Evolutionary conservation across 768 basidiomycete species (phyloP).

Genomic region (Floccularia luteovirens): DNA sequence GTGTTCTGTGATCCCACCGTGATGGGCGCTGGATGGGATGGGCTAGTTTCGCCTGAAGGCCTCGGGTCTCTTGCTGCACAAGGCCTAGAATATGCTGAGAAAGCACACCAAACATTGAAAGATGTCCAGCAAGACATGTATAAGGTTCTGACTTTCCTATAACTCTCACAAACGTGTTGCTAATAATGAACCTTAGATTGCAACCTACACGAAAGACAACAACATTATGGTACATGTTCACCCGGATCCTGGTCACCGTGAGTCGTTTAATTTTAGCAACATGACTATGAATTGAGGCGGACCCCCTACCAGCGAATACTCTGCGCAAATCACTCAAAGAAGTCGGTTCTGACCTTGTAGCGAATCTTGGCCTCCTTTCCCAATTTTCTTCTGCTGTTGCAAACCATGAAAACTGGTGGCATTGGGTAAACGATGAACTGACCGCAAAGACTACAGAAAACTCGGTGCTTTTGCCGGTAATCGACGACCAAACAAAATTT

Average conservation of each 20-base stretch:
- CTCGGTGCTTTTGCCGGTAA: slow-evolving; percentile 3
- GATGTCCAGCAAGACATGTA: slow-evolving; percentile 28
- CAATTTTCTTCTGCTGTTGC: slow-evolving; percentile 20
- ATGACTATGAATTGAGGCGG: not conserved
- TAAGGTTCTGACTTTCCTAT: slow-evolving; percentile 20
- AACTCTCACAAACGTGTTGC: no score
- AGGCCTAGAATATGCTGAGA: slow-evolving; percentile 17
- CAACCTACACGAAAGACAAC: slow-evolving; percentile 28
- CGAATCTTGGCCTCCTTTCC: slow-evolving; percentile 25
- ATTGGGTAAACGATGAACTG: slow-evolving; percentile 19
- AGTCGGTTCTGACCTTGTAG: slow-evolving; percentile 27
- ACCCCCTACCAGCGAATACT: slow-evolving; percentile 14
- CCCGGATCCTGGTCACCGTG: slow-evolving; percentile 25
- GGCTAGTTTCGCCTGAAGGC: slow-evolving; percentile 9
- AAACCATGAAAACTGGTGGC: slow-evolving; percentile 24
- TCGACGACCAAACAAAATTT: slow-evolving; percentile 6
- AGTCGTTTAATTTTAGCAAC: slow-evolving; percentile 5
- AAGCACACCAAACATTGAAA: slow-evolving; percentile 17
- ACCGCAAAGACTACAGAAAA: slow-evolving; percentile 9
- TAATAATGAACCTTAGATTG: no score
- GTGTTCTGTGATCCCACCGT: slow-evolving; percentile 14
- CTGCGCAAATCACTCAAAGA: slow-evolving; percentile 26
- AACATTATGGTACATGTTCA: slow-evolving; percentile 22
- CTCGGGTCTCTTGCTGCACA: slow-evolving; percentile 17
- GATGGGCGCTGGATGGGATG: slow-evolving; percentile 7